Base-by-base conservation (phyloP, 2,329 filamentous ascomycete species). In the Ceratocystis colombiana region DNA sequence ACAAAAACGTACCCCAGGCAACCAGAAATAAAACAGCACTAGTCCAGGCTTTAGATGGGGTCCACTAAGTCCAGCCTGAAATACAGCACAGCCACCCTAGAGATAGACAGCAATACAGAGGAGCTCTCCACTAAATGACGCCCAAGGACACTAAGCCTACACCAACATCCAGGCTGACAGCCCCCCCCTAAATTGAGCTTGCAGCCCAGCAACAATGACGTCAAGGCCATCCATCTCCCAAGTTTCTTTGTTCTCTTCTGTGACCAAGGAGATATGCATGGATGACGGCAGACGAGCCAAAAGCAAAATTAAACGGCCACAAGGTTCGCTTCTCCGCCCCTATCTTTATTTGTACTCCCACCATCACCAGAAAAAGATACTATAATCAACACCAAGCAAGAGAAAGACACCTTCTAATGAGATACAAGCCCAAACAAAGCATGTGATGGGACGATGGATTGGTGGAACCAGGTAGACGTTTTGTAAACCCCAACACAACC, bases 1-100 rank as follows among this genome's bases (percentile, higher is more conserved):
- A 57, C 53, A 53, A 57, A 57, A 57, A 57, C 22, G 53, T 57
- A 7, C 53, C 53, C 37, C 53, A 17, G 53, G 53, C 53, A 57
- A 57, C 53, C 53, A 30, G 22, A 25, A 57, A 28, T 57, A 2
- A 1, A 33, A 28, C 48, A 55, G 8, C 8, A 25, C 22, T n/a
- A 53, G n/a, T 33, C 12, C 8, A 57, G 22, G 20, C 28, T 53
- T 25, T 53, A 17, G n/a, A n/a, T n/a, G n/a, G 48, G 15, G 5
- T 8, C 15, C n/a, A 22, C 10, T 5, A 41, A 12, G 37, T 41
- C 37, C 10, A 15, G 48, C 48, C 48, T 50, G 48, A 41, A 3
- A 12, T 12, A 41, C 10, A 41, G 37, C 37, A 41, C 37, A 41
- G 37, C 10, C 10, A 10, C 37, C 37, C 37, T 41, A 41, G 8